phyloP scores from a whole-genome alignment of 2,329 filamentous ascomycete species.

The Aspergillus sp. region DNA sequence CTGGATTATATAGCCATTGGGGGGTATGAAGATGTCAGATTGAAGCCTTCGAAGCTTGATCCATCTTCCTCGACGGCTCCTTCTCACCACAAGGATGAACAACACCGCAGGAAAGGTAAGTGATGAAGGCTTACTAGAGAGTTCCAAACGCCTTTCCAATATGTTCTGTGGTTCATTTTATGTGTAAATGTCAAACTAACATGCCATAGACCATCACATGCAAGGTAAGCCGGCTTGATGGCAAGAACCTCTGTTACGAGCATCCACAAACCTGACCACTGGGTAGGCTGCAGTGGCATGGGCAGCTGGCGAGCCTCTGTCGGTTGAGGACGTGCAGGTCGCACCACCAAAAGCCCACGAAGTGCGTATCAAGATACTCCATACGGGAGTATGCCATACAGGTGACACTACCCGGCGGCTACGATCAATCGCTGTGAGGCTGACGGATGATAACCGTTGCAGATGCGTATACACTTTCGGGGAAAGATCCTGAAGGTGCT shows the following conservation, averaged over 20 bases:
- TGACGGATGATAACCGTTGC: not conserved
- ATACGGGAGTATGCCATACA: constrained; percentile 97
- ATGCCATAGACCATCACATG: constrained; percentile 77
- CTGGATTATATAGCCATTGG: too few species aligned
- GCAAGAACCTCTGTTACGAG: too few species aligned
- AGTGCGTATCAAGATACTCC: constrained; percentile 93
- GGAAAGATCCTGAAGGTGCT: constrained; percentile 92
- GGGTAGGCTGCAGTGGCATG: constrained; percentile 83
- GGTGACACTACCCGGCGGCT: constrained; percentile 52
- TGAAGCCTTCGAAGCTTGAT: too few species aligned
- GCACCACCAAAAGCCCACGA: constrained; percentile 82
- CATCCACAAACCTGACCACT: not conserved
- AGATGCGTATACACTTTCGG: constrained; percentile 91
- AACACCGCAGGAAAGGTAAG: not conserved
- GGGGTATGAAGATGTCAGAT: too few species aligned
- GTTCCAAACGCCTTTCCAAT: too few species aligned
- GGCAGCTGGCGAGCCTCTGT: constrained; percentile 86
- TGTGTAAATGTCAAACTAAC: not conserved
- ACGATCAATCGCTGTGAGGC: too few species aligned
- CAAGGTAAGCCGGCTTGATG: constrained; percentile 52
- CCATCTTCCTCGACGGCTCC: too few species aligned
- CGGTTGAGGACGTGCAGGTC: constrained; percentile 88
- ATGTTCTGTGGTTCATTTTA: not conserved
- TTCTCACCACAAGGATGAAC: not conserved
- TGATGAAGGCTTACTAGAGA: not conserved